Base-by-base conservation (phyloP, 768 basidiomycete species). In the Lyophyllum shimeji region DNA sequence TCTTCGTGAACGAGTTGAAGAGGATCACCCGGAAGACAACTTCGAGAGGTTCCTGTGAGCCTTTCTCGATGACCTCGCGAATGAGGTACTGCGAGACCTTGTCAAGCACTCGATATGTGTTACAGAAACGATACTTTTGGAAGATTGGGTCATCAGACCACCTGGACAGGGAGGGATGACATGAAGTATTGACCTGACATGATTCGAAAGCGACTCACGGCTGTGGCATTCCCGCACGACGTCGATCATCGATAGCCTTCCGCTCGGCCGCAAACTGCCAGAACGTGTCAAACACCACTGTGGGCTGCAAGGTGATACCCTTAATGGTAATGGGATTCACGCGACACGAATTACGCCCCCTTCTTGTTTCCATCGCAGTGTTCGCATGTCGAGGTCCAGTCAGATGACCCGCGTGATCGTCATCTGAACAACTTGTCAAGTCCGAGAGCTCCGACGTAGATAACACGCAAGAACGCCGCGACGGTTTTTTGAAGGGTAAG, bases 61-160 rank as follows among this genome's bases (percentile, higher is more conserved):
- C 89, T 63, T 82, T 81, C 60, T 85, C 78, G 58, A 92, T 84
- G 57, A 93, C 88, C 53, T 89, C 79, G 6, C 68, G 63, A 29
- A 93, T 76, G 54, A 92, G 74, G 59, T 78, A 93, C 62, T 93
- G 90, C 27, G 80, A 82, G 17, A 78, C 78, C 33, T 82, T 83
- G 72, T 93, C 90, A 43, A 85, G 76, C 7, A 90, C 82, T 33
- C 90, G 87, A 64, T 80, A 93, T 0, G 86, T 81, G 63, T 90
- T 90, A 71, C 88, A 90, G 65, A 90, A 91, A 27, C 75, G 77
- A 60, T 83, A 78, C 12, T 72, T 63, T 1, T 66, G 74, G 18
- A 93, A 73, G 48, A 86, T 81, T 2, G 69, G 63, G 65, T 93
- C 87, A 1, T 77, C 66, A 0, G 89, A 89, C 90, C 90, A 93